Conservation (phyloP, 1,284 basidiomycete species). For the Cryptococcus sp. region DNA sequence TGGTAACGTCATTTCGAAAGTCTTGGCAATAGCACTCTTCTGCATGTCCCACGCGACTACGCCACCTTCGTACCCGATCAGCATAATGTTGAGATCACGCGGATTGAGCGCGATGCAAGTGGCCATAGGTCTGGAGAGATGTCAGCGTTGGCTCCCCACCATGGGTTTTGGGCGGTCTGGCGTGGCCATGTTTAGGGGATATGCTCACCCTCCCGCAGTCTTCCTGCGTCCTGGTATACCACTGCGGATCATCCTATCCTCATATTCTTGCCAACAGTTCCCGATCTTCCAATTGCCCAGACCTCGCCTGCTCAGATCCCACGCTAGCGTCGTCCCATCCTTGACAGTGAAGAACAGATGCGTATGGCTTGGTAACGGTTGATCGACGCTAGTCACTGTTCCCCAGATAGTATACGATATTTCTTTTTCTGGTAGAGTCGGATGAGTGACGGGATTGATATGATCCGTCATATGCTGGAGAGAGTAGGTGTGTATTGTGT, state of each 20-base stretch:
- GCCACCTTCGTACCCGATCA: slow-evolving; percentile 81
- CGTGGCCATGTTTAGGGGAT: background rate
- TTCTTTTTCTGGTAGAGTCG: slow-evolving; percentile 40
- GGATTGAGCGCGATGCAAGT: slow-evolving; percentile 74
- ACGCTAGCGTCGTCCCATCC: slow-evolving; percentile 58
- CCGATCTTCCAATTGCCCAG: slow-evolving; percentile 66
- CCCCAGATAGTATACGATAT: slow-evolving; percentile 34
- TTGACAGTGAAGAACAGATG: slow-evolving; percentile 50
- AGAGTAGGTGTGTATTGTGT: slow-evolving; percentile 44
- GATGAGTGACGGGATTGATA: slow-evolving; percentile 31
- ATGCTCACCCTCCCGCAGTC: slow-evolving; percentile 52
- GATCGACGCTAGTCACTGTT: slow-evolving; percentile 40
- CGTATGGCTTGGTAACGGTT: slow-evolving; percentile 43
- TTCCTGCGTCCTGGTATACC: slow-evolving; percentile 59
- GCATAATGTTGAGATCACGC: slow-evolving; percentile 73
- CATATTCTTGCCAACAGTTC: slow-evolving; percentile 74
- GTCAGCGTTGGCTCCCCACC: slow-evolving; percentile 13
- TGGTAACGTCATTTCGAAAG: slow-evolving; percentile 67
- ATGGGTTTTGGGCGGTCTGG: background rate
- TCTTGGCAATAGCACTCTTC: slow-evolving; percentile 62
- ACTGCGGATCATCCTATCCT: slow-evolving; percentile 64
- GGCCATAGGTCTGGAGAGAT: slow-evolving; percentile 55
- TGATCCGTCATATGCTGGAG: slow-evolving; percentile 40
- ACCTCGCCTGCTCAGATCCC: slow-evolving; percentile 66
- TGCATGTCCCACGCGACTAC: slow-evolving; percentile 73